Conservation (phyloP, 495 filamentous ascomycete genomes). For the Aspergillus cavernicola region DNA sequence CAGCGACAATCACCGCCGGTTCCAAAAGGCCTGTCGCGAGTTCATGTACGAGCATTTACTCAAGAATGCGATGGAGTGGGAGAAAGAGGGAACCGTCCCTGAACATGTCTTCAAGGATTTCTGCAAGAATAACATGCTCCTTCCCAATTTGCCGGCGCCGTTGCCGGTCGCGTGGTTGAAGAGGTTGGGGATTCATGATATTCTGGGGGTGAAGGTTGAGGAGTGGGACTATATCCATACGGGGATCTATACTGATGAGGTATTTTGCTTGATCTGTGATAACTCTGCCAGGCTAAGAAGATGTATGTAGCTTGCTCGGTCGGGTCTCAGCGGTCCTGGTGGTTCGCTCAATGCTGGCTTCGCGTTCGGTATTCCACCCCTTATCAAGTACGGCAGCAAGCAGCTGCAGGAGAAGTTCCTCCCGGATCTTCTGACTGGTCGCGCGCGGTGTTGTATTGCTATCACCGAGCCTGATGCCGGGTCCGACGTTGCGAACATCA, state of each 20-base stretch:
- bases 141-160: conserved; percentile 62
- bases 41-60: conserved; percentile 60
- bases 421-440: conserved; percentile 62
- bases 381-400: conserved; percentile 61
- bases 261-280: conserved; percentile 10
- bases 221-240: conserved; percentile 73
- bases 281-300: background rate
- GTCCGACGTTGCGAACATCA: conserved; percentile 67
- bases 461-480: conserved; percentile 75
- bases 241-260: conserved; percentile 65
- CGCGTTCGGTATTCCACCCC: conserved; percentile 66
- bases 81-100: conserved; percentile 57
- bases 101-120: conserved; percentile 59
- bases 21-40: conserved; percentile 63
- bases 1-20: conserved; percentile 53
- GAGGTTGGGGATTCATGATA: conserved; percentile 57
- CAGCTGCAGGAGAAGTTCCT: conserved; percentile 60
- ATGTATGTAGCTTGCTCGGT: conserved; percentile 52
- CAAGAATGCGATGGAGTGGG: conserved; percentile 63
- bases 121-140: conserved; percentile 57
- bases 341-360: conserved; percentile 63
- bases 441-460: conserved; percentile 66
- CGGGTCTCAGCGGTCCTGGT: conserved; percentile 57
- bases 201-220: conserved; percentile 67
- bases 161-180: conserved; percentile 66